Percentiles rank a stretch among this genome's conserved stretches.
Conservation (phyloP, 1,139 yeast species). For the Diutina catenulata region DNA sequence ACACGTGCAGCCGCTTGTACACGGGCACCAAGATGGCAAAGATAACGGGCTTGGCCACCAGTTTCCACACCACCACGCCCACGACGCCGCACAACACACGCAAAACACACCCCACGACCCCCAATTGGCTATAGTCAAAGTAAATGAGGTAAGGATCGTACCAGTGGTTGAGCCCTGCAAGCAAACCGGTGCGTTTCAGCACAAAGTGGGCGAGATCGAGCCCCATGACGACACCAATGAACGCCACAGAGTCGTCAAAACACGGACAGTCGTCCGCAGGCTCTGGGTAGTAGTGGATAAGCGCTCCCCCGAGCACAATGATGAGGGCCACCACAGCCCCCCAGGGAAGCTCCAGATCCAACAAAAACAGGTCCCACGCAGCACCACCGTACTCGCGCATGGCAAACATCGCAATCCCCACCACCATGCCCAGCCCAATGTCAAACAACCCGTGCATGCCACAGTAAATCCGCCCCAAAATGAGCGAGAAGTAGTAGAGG, state of each 20-base stretch:
- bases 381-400: slow-evolving; percentile 26
- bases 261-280: slow-evolving; percentile 96
- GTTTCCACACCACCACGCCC: slow-evolving; percentile 59
- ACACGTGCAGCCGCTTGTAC: slow-evolving; percentile 29
- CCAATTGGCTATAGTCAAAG: slow-evolving; percentile 26
- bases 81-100: slow-evolving; percentile 48
- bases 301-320: slow-evolving; percentile 27
- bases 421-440: slow-evolving; percentile 47
- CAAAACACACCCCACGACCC: slow-evolving; percentile 22
- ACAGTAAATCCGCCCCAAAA: slow-evolving; percentile 78
- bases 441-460: slow-evolving; percentile 97
- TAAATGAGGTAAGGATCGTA: slow-evolving; percentile 27
- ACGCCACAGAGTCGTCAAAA: slow-evolving; percentile 90
- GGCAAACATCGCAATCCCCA: slow-evolving; percentile 44
- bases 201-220: slow-evolving; percentile 47
- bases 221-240: slow-evolving; percentile 81
- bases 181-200: slow-evolving; percentile 16
- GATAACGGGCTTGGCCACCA: slow-evolving; percentile 50
- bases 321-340: slow-evolving; percentile 14
- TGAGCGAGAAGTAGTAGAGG: slow-evolving; percentile 53
- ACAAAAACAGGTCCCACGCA: slow-evolving; percentile 27
- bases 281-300: slow-evolving; percentile 62
- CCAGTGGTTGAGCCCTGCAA: slow-evolving; percentile 10
- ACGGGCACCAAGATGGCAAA: slow-evolving; percentile 38
- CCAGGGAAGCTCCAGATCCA: slow-evolving; percentile 9